Evolutionary conservation across 140 eudicot species (phyloP).

Genomic region (Oenanthe javanica): DNA sequence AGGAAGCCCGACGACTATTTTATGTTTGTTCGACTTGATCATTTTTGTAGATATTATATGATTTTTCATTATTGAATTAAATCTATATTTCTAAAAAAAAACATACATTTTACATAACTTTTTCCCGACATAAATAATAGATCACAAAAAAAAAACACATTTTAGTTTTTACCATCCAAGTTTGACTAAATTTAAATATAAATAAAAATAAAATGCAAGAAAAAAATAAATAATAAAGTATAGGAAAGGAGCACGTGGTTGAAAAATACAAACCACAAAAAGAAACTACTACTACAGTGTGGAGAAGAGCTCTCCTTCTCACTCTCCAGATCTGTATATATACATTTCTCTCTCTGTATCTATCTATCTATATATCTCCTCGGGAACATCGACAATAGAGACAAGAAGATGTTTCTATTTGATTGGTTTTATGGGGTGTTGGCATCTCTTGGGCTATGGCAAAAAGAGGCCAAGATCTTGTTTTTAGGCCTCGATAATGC

Average conservation of each 20-base stretch:
- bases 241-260: neutral
- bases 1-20: too few relatives aligned
- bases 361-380: neutral
- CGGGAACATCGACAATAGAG: neutral
- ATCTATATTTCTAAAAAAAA: too few relatives aligned
- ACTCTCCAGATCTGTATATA: neutral
- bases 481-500: conserved; percentile 55
- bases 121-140: too few relatives aligned
- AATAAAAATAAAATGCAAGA: too few relatives aligned
- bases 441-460: conserved; percentile 52
- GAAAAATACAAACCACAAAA: conserved; percentile 1
- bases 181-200: neutral
- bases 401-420: conserved; percentile 29
- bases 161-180: neutral
- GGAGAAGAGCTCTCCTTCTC: neutral
- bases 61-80: too few relatives aligned
- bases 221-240: neutral
- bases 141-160: neutral
- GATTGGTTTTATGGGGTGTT: conserved; percentile 56
- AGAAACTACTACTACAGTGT: neutral
- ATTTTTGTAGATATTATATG: too few relatives aligned
- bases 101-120: too few relatives aligned
- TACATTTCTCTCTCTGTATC: neutral
- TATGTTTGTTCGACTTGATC: too few relatives aligned
- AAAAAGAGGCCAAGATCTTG: conserved; percentile 56